Base-by-base conservation (phyloP, 805 yeast species). In the Lachancea waltii region DNA sequence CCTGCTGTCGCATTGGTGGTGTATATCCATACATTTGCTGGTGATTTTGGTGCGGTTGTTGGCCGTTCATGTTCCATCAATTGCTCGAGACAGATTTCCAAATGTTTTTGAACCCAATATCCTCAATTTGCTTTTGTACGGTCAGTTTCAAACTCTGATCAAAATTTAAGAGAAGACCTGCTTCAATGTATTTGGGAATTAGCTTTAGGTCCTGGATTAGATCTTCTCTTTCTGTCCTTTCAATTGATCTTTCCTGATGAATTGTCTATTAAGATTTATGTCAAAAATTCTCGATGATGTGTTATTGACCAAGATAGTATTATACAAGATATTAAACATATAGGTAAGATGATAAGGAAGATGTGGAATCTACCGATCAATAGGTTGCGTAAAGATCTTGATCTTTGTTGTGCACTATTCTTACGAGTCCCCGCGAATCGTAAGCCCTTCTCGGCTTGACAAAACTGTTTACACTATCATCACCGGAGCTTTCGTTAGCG, bases 371-470 rank as follows among this genome's bases (percentile, higher is more conserved):
- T n/a, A n/a, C n/a, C n/a, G 10, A 4, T 23, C 22, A 38, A 20
- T 25, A 38, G 10, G 47, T 40, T 26, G 52, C 48, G 31, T 45
- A 56, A 3, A 51, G 18, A 23, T 52, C 58, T 7, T 24, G 33
- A 7, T 44, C 40, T 4, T 19, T 22, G 11, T 25, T 47, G 22
- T 53, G 36, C 16, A 57, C 9, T 14, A 50, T 50, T 15, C 59
- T 44, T 9, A 45, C 46, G 56, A 58, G 43, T 10, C 62, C 62
- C 1, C 33, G 33, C 3, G 54, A 33, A 15, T 37, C 37, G 35
- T 60, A 60, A n/a, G 58, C 55, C 34, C 64, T 51, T 31, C 58
- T 48, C 10, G 57, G 60, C 35, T 54, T 60, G 18, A 31, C 33
- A 30, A 51, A 56, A n/a, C 40, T 27, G 3, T 45, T 19, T 8